Base-by-base conservation (phyloP, 768 basidiomycete species). In the Podaxis sp. region DNA sequence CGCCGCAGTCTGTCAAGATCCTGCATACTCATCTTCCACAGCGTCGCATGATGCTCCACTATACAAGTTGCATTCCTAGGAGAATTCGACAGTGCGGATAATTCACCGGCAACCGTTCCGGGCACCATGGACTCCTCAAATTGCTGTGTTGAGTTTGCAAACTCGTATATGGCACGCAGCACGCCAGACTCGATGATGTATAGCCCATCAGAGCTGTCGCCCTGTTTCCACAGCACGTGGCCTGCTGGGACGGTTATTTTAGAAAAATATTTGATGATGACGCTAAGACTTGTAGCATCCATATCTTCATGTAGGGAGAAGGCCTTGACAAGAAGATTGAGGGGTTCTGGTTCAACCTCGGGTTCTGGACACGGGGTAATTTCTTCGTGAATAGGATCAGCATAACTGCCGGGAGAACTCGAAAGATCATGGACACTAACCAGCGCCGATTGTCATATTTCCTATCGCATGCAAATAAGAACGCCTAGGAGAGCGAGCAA, bases 61-160 rank as follows among this genome's bases (percentile, higher is more conserved):
- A 88, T 77, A 37, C 92, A 92, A 3, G 89, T 91, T 25, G 95
- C 90, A 69, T 97, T 98, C 51, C 96, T 80, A 16, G 85, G 80
- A 18, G 88, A 78, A 21, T 85, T 86, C 7, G 94, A 87, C 11
- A 99, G 75, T 38, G 90, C 91, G 0, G 92, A 88, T 55, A 99
- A 72, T 73, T 98, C 96, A 0, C 96, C 96, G 9, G 95, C 93
- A 2, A 98, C 76, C 0, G 94, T 93, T 2, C 95, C 95, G 3
- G 93, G 86, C 0, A 95, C 92, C 94, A 96, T 96, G 1, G 90
- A 91, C 74, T 96, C 94, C 67, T 91, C 88, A 52, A 93, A 85
- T 4, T 74, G 70, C 25, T 83, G 81, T 5, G 83, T 75, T 64
- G 90, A 83, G 52, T 85, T 85, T 2, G 85, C 85, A 69, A 94